phyloP scores from a whole-genome alignment of 2,329 filamentous ascomycete genomes.

The Sordariomycetes sp. region DNA sequence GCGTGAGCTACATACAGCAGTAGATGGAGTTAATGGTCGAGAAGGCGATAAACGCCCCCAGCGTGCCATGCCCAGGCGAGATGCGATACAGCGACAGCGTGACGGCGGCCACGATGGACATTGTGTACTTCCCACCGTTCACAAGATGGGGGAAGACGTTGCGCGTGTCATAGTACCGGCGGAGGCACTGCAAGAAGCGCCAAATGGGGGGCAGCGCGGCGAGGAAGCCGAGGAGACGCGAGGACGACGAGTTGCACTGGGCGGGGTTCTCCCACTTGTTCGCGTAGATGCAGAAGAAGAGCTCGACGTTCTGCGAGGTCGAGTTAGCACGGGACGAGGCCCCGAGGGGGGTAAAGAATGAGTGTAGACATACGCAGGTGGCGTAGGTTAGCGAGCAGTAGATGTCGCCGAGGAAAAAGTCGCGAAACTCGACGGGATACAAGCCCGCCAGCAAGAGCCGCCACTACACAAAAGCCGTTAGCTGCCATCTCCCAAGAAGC shows the following conservation, averaged over 20 bases:
- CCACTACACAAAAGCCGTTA: constrained; percentile 39
- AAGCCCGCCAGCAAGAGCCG: constrained; percentile 73
- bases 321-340: background rate
- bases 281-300: constrained; percentile 94
- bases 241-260: constrained; percentile 77
- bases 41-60: constrained; percentile 67
- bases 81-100: constrained; percentile 77
- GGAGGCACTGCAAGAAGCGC: constrained; percentile 81
- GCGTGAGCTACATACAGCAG: constrained; percentile 58
- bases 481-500: background rate
- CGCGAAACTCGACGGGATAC: constrained; percentile 89
- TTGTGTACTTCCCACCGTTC: constrained; percentile 84
- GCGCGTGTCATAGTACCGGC: constrained; percentile 75
- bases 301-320: constrained; percentile 53
- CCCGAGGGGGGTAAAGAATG: background rate
- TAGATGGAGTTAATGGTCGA: constrained; percentile 76
- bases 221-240: constrained; percentile 76
- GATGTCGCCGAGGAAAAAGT: constrained; percentile 96
- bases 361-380: constrained; percentile 16
- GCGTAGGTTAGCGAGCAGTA: constrained; percentile 92
- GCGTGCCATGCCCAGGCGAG: constrained; percentile 35
- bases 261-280: constrained; percentile 57
- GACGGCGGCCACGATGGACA: constrained; percentile 69
- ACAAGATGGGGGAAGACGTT: constrained; percentile 86
- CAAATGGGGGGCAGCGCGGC: constrained; percentile 69